phyloP scores from a whole-genome alignment of 2,329 filamentous ascomycete genomes.

The Monilinia laxa region DNA sequence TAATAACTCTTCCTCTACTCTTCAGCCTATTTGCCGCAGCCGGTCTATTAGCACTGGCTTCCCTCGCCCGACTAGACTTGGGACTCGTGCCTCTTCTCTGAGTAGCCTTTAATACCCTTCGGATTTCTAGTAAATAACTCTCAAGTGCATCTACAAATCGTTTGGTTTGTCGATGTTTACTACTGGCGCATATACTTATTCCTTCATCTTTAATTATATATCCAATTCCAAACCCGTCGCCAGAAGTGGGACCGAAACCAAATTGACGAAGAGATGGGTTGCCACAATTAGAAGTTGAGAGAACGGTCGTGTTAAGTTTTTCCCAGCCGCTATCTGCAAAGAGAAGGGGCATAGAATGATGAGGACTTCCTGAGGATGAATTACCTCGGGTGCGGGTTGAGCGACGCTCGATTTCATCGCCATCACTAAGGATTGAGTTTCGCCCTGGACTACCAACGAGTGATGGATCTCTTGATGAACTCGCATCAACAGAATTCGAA shows the following conservation, averaged over 20 bases:
- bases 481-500: slow-evolving; percentile 54
- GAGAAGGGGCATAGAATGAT: slow-evolving; percentile 66
- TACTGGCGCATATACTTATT: slow-evolving; percentile 87
- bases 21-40: slow-evolving; percentile 54
- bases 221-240: slow-evolving; percentile 92
- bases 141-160: slow-evolving; percentile 89
- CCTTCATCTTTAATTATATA: slow-evolving; percentile 98
- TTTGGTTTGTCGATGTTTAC: slow-evolving; percentile 90
- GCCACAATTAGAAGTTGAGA: slow-evolving; percentile 98
- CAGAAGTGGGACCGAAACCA: slow-evolving; percentile 91
- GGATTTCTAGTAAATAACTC: slow-evolving; percentile 85
- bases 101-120: slow-evolving; percentile 75
- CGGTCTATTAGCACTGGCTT: slow-evolving; percentile 48
- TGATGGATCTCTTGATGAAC: slow-evolving; percentile 49
- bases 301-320: slow-evolving; percentile 87
- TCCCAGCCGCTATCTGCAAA: slow-evolving; percentile 93
- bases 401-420: slow-evolving; percentile 23
- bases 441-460: slow-evolving; percentile 54
- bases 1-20: slow-evolving; percentile 71
- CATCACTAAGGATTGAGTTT: slow-evolving; percentile 49
- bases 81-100: slow-evolving; percentile 53
- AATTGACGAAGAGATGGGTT: slow-evolving; percentile 95
- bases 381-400: slow-evolving; percentile 48
- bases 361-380: slow-evolving; percentile 51
- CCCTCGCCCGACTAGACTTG: slow-evolving; percentile 57